phyloP scores from a whole-genome alignment of 2,329 filamentous ascomycete genomes.

The Pseudocercospora eumusae region DNA sequence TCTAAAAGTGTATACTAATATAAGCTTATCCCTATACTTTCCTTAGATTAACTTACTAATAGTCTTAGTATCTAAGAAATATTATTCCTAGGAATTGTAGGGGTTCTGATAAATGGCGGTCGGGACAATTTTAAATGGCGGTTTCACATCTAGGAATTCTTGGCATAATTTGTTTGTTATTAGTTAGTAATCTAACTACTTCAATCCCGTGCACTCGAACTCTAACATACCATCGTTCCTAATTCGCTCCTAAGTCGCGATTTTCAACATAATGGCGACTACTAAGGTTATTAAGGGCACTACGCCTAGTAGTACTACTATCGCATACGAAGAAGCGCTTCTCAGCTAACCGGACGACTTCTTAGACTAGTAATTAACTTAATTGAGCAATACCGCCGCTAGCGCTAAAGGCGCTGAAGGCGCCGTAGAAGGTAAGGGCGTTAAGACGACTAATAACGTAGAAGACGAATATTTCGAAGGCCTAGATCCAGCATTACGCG shows the following conservation, averaged over 20 bases:
- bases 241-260: no score
- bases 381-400: neutral
- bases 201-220: neutral
- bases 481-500: neutral
- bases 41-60: no score
- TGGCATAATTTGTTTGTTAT: neutral
- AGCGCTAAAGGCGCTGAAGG: no score
- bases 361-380: neutral
- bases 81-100: no score
- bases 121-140: neutral
- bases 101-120: neutral
- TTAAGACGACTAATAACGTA: neutral
- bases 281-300: neutral
- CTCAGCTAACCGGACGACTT: neutral
- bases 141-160: neutral
- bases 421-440: neutral
- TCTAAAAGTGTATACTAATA: no score
- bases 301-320: neutral
- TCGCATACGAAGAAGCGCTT: neutral
- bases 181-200: neutral
- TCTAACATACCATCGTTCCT: neutral
- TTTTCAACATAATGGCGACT: no score
- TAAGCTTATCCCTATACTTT: no score
- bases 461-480: neutral
- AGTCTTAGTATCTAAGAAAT: no score